Conservation (phyloP, 1,284 basidiomycete species). For the Ustilago shanxiensis region DNA sequence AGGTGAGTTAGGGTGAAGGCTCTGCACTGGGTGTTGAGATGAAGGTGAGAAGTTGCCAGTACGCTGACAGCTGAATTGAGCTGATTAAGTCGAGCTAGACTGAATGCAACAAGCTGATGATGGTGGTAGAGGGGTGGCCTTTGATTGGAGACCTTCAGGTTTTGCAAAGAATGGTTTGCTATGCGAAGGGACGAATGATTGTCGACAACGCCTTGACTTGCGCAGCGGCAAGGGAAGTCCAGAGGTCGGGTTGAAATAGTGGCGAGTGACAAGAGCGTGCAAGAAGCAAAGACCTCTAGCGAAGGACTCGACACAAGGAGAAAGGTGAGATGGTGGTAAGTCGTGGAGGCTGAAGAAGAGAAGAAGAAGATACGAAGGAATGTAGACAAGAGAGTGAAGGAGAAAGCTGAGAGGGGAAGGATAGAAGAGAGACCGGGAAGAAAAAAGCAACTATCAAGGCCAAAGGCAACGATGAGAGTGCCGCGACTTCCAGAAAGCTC, state of each 20-base stretch:
- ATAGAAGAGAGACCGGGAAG: neutral
- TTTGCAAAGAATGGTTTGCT: constrained; percentile 44
- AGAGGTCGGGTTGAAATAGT: neutral
- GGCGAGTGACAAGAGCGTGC: neutral
- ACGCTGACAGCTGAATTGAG: neutral
- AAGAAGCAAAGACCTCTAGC: neutral
- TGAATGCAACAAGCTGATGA: neutral
- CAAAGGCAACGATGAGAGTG: constrained; percentile 2
- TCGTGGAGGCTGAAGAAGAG: neutral
- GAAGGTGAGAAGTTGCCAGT: neutral
- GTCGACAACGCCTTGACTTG: neutral
- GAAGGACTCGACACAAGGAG: neutral
- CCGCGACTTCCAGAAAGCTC: constrained; percentile 20
- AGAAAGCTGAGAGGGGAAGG: neutral
- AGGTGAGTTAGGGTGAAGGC: neutral
- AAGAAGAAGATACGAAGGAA: neutral
- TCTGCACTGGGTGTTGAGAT: neutral
- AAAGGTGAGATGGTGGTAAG: neutral
- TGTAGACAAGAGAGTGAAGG: neutral
- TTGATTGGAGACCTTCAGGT: constrained; percentile 11
- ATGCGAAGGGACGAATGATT: constrained; percentile 2
- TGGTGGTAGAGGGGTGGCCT: neutral
- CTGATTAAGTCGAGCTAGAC: neutral
- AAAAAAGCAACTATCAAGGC: too few species aligned
- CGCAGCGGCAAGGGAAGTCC: neutral